These are phyloP conservation scores for Cutaneotrichosporon cutaneum DNA, from an alignment of 1,284 basidiomycete species.

Conservation along the genomic window DNA sequence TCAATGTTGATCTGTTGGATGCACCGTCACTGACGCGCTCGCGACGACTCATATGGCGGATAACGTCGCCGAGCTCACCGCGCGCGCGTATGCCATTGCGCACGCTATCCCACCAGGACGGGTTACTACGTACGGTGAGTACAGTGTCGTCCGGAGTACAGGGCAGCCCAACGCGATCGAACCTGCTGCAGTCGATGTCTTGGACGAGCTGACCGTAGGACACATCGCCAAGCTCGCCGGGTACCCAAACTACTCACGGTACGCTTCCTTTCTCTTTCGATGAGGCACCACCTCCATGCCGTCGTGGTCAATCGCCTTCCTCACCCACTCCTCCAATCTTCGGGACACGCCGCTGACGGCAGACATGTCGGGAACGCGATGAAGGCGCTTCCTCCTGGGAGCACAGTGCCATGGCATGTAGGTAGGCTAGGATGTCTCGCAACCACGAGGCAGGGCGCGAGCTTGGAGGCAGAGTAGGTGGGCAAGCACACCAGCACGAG, in stretches of 20 bases:
- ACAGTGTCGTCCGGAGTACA: not conserved
- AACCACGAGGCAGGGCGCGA: no score
- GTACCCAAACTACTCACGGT: conserved; percentile 70
- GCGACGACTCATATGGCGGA: conserved; percentile 5
- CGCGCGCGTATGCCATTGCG: conserved; percentile 46
- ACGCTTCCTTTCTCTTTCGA: not conserved
- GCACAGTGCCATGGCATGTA: conserved; percentile 58
- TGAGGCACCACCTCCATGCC: not conserved
- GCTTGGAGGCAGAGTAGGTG: not conserved
- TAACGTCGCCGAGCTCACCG: conserved; percentile 42
- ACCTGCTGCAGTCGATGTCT: not conserved
- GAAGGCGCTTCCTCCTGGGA: conserved; percentile 36
- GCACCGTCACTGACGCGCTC: no score
- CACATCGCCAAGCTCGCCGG: conserved; percentile 80
- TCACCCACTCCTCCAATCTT: no score
- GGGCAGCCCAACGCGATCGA: not conserved
- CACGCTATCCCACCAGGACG: conserved; percentile 40
- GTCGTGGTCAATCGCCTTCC: no score
- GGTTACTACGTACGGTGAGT: conserved; percentile 50
- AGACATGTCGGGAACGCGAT: conserved; percentile 68
- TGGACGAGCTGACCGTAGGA: conserved; percentile 53
- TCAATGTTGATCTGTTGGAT: no score
- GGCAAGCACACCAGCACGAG: not conserved
- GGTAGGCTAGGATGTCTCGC: conserved; percentile 21
- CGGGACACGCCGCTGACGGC: no score